These are phyloP conservation scores for Claviceps citrina DNA, from an alignment of 2,329 filamentous ascomycete species.

Conservation along the genomic window DNA sequence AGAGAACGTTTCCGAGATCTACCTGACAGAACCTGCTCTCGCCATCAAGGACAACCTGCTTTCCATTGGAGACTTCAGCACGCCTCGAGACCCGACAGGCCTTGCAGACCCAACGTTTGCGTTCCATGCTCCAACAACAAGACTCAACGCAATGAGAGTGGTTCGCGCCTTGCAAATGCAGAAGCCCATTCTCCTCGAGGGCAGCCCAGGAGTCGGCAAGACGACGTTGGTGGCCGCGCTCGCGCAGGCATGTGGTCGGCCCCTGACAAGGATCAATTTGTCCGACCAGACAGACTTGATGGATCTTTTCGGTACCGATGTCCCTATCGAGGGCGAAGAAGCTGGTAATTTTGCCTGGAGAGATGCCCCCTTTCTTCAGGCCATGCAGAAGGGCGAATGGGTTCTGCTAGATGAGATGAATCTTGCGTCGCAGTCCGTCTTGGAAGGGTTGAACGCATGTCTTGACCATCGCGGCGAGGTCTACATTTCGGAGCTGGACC, in stretches of 20 bases:
- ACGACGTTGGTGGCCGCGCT: constrained; percentile 83
- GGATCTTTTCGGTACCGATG: constrained; percentile 92
- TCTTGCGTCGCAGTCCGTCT: constrained; percentile 84
- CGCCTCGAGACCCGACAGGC: constrained; percentile 35
- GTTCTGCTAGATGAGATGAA: constrained; percentile 98
- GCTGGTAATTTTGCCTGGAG: constrained; percentile 89
- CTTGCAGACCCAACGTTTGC: constrained; percentile 30
- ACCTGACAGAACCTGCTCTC: constrained; percentile 47
- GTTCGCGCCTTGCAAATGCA: constrained; percentile 73
- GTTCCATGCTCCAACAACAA: constrained; percentile 79
- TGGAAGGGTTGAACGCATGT: constrained; percentile 92
- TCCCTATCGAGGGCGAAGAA: constrained; percentile 82
- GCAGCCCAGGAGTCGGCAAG: constrained; percentile 95
- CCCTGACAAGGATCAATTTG: constrained; percentile 84
- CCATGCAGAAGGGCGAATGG: constrained; percentile 95
- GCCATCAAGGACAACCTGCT: constrained; percentile 34
- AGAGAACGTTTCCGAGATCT: constrained; percentile 46
- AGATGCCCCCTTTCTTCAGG: constrained; percentile 85
- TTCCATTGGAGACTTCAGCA: constrained; percentile 58
- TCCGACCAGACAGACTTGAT: constrained; percentile 97
- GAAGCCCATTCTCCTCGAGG: constrained; percentile 88
- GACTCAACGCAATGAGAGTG: constrained; percentile 78
- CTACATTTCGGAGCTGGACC: constrained; percentile 87
- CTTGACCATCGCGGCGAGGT: constrained; percentile 92
- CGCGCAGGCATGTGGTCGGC: constrained; percentile 62